Evolutionary conservation across 495 filamentous ascomycete genomes (phyloP).

Genomic region (Xanthoparmelia taractica): DNA sequence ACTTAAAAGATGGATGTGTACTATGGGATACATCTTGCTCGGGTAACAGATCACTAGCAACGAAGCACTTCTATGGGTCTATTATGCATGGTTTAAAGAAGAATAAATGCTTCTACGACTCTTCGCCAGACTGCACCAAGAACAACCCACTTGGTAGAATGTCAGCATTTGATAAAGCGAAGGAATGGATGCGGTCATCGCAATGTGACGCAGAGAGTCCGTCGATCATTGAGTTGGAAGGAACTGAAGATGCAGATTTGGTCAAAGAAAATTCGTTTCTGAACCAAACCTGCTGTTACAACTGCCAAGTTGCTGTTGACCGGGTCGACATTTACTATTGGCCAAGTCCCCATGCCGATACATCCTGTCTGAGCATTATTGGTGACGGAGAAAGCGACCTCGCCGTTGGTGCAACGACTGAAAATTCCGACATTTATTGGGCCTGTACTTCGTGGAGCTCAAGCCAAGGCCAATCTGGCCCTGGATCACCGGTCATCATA

Average conservation of each 20-base stretch:
- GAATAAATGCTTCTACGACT: too few relatives aligned
- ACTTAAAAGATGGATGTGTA: not conserved
- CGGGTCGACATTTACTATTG: conserved; percentile 12
- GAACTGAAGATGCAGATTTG: not conserved
- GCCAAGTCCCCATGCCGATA: conserved; percentile 2
- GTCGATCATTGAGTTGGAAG: not conserved
- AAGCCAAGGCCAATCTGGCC: not conserved
- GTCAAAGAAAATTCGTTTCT: not conserved
- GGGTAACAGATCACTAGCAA: not conserved
- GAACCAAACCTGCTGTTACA: not conserved
- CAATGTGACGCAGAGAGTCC: not conserved
- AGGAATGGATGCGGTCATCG: not conserved
- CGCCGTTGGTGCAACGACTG: not conserved
- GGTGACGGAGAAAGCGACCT: not conserved
- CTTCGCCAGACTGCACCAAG: not conserved
- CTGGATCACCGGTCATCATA: not conserved
- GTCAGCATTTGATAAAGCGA: not conserved
- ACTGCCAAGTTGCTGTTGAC: not conserved
- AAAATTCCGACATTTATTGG: not conserved
- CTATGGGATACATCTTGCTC: not conserved
- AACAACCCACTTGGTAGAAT: not conserved
- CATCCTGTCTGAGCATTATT: conserved; percentile 9
- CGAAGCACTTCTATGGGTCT: not conserved
- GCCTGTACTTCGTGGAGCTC: not conserved
- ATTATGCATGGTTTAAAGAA: too few relatives aligned